Evolutionary conservation across 208 protist genomes (phyloP).

Genomic region (Wallacemonas sp.): DNA sequence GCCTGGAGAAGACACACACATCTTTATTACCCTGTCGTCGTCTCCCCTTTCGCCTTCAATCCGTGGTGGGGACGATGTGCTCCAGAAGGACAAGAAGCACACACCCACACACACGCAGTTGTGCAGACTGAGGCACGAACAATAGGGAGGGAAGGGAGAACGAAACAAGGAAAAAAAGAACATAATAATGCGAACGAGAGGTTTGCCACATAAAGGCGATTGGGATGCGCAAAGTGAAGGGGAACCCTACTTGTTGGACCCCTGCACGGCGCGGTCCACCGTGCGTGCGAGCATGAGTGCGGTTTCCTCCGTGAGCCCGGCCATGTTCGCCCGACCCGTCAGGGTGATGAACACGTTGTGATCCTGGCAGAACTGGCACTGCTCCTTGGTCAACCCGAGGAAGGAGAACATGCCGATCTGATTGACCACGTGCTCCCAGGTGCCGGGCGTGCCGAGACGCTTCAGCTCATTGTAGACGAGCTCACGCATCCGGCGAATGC

Average conservation of each 20-base stretch:
- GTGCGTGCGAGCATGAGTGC: conserved; percentile 50
- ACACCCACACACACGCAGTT: conserved; percentile 5
- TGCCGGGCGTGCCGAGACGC: conserved; percentile 69
- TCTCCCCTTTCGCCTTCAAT: too few relatives aligned
- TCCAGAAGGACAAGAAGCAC: not conserved
- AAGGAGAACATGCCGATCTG: conserved; percentile 99
- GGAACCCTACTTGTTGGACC: conserved; percentile 8
- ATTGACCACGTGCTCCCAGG: conserved; percentile 94
- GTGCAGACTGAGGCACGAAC: not conserved
- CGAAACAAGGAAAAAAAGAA: conserved; percentile 5
- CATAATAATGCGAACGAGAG: not conserved
- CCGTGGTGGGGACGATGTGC: too few relatives aligned
- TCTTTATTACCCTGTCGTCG: too few relatives aligned
- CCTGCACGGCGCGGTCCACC: conserved; percentile 66
- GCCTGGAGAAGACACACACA: too few relatives aligned
- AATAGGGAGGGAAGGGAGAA: not conserved
- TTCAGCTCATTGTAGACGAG: conserved; percentile 74
- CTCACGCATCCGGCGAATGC: conserved; percentile 85
- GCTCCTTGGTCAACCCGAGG: conserved; percentile 87
- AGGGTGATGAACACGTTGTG: conserved; percentile 76
- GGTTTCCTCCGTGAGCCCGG: conserved; percentile 64
- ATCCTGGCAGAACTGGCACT: conserved; percentile 71
- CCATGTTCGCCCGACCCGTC: conserved; percentile 81
- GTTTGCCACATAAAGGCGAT: not conserved
- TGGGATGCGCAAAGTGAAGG: not conserved